phyloP scores from a whole-genome alignment of 441 rosid species.

The Populus hybrid region DNA sequence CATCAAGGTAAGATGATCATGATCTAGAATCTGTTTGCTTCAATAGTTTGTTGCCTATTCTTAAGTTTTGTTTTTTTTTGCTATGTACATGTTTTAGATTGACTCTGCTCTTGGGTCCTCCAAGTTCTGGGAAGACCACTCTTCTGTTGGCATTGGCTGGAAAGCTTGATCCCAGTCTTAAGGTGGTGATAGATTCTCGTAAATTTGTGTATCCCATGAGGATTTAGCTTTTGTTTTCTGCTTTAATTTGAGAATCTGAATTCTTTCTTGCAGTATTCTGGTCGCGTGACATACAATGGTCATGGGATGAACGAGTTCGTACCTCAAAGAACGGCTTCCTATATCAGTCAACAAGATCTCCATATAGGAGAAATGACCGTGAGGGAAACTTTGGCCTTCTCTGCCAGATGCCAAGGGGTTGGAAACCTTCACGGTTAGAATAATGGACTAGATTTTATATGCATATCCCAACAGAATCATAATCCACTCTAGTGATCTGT shows the following conservation, averaged over 20 bases:
- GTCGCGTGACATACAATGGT: conserved; percentile 30
- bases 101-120: conserved; percentile 84
- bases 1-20: conserved; percentile 38
- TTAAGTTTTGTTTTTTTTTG: background rate
- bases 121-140: conserved; percentile 81
- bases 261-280: conserved; percentile 17
- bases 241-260: background rate
- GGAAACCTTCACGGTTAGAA: conserved; percentile 22
- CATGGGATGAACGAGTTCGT: conserved; percentile 24
- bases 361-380: conserved; percentile 32
- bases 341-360: conserved; percentile 28
- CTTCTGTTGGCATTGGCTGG: conserved; percentile 77
- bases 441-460: background rate
- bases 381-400: conserved; percentile 31
- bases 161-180: conserved; percentile 54
- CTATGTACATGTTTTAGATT: conserved; percentile 34
- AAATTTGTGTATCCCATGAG: background rate
- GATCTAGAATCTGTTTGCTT: background rate
- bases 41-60: background rate
- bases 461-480: background rate
- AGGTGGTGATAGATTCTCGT: conserved; percentile 20
- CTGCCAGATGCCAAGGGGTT: conserved; percentile 35
- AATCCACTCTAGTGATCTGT: background rate
- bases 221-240: background rate
- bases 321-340: conserved; percentile 26